phyloP scores from a whole-genome alignment of 768 basidiomycete genomes.

The Hericium rajendrae region DNA sequence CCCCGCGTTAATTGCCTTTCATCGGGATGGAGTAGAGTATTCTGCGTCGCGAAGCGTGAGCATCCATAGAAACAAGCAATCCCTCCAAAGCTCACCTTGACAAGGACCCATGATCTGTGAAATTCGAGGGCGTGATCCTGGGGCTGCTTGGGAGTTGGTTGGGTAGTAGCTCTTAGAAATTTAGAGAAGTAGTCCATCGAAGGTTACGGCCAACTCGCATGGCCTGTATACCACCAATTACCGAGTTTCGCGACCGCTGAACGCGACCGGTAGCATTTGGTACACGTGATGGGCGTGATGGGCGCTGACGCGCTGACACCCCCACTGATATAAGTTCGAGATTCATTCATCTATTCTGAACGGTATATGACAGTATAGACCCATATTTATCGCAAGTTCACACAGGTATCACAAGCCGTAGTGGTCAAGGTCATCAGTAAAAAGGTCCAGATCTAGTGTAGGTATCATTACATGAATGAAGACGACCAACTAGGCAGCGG shows the following conservation, averaged over 20 bases:
- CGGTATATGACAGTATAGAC: background rate
- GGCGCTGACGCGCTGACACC: too few relatives aligned
- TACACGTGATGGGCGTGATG: background rate
- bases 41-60: conserved; percentile 31
- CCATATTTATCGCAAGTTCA: background rate
- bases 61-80: conserved; percentile 5
- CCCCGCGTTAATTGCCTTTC: conserved; percentile 80
- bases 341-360: background rate
- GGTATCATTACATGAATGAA: conserved; percentile 3
- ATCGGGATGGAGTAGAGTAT: conserved; percentile 78
- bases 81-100: conserved; percentile 42
- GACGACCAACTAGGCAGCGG: background rate
- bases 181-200: conserved; percentile 82
- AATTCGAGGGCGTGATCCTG: conserved; percentile 69
- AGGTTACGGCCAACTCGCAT: background rate
- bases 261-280: background rate
- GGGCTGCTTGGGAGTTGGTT: conserved; percentile 35
- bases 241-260: background rate
- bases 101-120: conserved; percentile 60
- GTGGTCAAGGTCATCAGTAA: background rate
- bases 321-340: too few relatives aligned
- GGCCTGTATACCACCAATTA: background rate
- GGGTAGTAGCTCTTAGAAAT: conserved; percentile 47
- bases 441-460: background rate
- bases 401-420: background rate